Percentiles rank a stretch among this genome's conserved stretches.
These are phyloP conservation scores for Myriosclerotinia curreyana DNA, from an alignment of 2,329 filamentous ascomycete genomes.

Conservation along the genomic window DNA sequence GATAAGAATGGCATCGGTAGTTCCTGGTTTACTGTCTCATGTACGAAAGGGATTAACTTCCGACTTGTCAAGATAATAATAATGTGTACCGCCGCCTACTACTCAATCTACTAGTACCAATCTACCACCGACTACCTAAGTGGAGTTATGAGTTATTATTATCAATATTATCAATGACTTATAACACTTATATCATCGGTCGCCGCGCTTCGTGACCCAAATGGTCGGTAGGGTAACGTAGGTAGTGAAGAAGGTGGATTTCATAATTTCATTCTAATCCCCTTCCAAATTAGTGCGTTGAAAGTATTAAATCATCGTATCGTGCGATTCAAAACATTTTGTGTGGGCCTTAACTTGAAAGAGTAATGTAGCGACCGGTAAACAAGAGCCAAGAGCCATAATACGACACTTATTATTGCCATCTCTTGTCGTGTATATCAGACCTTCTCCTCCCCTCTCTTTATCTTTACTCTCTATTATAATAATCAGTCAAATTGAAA, in stretches of 20 bases:
- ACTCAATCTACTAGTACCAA: no score
- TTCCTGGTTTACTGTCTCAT: neutral
- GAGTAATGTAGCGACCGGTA: constrained; percentile 16
- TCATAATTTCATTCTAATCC: constrained; percentile 15
- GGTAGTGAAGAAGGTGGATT: no score
- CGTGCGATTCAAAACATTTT: constrained; percentile 18
- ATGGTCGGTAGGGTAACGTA: constrained; percentile 9
- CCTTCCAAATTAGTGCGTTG: constrained; percentile 16
- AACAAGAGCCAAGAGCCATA: constrained; percentile 11
- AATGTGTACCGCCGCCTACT: neutral
- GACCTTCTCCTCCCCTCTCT: neutral
- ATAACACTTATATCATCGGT: no score
- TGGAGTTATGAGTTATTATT: no score
- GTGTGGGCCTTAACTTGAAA: constrained; percentile 10
- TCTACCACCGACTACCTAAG: neutral
- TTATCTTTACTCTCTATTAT: neutral
- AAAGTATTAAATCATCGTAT: constrained; percentile 8
- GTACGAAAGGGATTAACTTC: neutral
- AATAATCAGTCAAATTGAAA: neutral
- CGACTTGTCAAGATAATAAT: neutral
- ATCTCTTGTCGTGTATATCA: constrained; percentile 14
- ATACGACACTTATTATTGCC: neutral
- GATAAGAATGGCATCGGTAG: constrained; percentile 21
- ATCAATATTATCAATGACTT: constrained; percentile 15
- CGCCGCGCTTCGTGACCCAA: constrained; percentile 1